Conservation (phyloP, 2,329 filamentous ascomycete genomes). For the Ophiocordyceps sinensis region DNA sequence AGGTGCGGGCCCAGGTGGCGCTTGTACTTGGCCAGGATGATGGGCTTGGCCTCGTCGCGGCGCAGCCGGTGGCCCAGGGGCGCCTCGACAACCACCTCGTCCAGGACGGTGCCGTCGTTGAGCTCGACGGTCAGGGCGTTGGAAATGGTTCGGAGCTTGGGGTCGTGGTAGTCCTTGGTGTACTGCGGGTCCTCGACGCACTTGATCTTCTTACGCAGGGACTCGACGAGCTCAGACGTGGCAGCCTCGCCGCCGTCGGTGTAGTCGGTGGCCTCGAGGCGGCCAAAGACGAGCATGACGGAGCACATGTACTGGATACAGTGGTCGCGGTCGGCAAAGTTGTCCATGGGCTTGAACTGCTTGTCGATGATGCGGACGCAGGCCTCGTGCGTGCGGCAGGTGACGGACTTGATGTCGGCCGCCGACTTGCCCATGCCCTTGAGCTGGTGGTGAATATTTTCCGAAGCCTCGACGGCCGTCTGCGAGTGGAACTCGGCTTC, state of each 20-base stretch:
- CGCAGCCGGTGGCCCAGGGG: constrained; percentile 84
- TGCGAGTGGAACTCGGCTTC: constrained; percentile 92
- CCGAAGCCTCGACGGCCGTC: constrained; percentile 88
- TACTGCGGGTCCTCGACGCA: constrained; percentile 95
- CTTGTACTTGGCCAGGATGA: constrained; percentile 92
- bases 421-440: constrained; percentile 77
- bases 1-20: constrained; percentile 80
- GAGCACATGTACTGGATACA: constrained; percentile 99
- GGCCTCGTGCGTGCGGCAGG: constrained; percentile 93
- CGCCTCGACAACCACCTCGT: constrained; percentile 86
- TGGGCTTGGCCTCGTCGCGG: constrained; percentile 92
- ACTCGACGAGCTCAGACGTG: constrained; percentile 77
- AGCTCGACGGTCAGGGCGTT: constrained; percentile 92
- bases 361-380: constrained; percentile 99
- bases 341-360: constrained; percentile 99
- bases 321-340: constrained; percentile 98
- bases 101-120: constrained; percentile 82
- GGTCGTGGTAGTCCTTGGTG: constrained; percentile 92
- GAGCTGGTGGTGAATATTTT: constrained; percentile 75
- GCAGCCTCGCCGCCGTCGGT: constrained; percentile 85
- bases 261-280: constrained; percentile 88
- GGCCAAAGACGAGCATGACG: constrained; percentile 90
- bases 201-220: constrained; percentile 80
- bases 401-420: constrained; percentile 83
- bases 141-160: constrained; percentile 84